Percentiles rank a stretch among this genome's conserved stretches.
These are phyloP conservation scores for Aureobasidium sp. DNA, from an alignment of 2,329 filamentous ascomycete species.

Conservation along the genomic window DNA sequence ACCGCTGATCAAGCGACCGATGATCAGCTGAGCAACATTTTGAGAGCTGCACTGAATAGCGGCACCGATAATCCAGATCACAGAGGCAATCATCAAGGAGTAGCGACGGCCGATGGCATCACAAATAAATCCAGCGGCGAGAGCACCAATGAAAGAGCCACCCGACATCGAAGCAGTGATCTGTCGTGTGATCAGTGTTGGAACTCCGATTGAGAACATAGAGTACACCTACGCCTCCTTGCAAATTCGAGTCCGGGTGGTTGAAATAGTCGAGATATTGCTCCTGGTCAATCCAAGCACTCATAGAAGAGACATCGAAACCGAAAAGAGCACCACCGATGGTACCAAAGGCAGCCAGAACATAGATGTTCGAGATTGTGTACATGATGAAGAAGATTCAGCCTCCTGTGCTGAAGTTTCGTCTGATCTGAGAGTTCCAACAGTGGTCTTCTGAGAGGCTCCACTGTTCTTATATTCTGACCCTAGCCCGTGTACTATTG, in stretches of 20 bases:
- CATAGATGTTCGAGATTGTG: conserved; percentile 16
- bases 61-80: conserved; percentile 42
- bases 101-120: conserved; percentile 39
- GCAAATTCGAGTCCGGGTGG: conserved; percentile 26
- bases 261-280: conserved; percentile 41
- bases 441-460: neutral
- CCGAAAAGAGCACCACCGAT: conserved; percentile 65
- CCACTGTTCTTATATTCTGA: conserved; percentile 11
- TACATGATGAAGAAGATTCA: conserved; percentile 10
- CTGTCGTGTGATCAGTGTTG: neutral
- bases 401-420: conserved; percentile 4
- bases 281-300: conserved; percentile 43
- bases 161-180: conserved; percentile 45
- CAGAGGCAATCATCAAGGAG: conserved; percentile 38
- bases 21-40: conserved; percentile 38
- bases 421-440: neutral
- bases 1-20: conserved; percentile 76
- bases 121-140: conserved; percentile 41
- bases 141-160: conserved; percentile 43
- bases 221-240: conserved; percentile 26
- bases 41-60: conserved; percentile 33
- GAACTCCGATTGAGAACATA: neutral
- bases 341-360: conserved; percentile 48
- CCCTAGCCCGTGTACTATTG: neutral
- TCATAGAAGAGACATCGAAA: conserved; percentile 53